A percentile compares a stretch with the other conserved stretches of the same genome.
Evolutionary conservation across 208 protist genomes (phyloP).

Genomic region (Leptomonas seymouri): DNA sequence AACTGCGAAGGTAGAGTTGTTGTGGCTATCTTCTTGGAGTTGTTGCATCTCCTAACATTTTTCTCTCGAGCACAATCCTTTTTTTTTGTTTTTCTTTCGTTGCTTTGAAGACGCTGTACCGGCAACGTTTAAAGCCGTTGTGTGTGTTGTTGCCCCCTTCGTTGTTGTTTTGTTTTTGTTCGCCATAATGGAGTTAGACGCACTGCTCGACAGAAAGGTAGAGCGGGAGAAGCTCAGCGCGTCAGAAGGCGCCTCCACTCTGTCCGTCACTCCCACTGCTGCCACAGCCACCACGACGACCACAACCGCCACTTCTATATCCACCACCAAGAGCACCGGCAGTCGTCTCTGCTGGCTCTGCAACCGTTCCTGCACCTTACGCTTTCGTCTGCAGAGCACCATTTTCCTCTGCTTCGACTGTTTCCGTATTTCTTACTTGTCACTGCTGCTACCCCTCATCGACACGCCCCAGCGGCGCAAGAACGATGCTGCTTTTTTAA

Average conservation of each 20-base stretch:
- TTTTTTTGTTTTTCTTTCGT: background rate
- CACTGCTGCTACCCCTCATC: slow-evolving; percentile 57
- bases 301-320: background rate
- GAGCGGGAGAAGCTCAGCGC: slow-evolving; percentile 37
- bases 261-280: background rate
- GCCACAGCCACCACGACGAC: slow-evolving; percentile 1
- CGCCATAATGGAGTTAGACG: slow-evolving; percentile 34
- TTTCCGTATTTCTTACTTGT: slow-evolving; percentile 59
- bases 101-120: too few species aligned
- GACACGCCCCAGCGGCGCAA: slow-evolving; percentile 47
- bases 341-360: slow-evolving; percentile 69
- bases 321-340: background rate
- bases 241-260: background rate
- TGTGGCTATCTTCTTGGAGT: too few species aligned
- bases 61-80: background rate
- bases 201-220: slow-evolving; percentile 42
- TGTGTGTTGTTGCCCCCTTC: background rate
- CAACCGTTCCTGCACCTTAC: slow-evolving; percentile 29
- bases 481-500: slow-evolving; percentile 44
- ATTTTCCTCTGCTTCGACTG: slow-evolving; percentile 73
- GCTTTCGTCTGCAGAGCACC: slow-evolving; percentile 43
- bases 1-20: too few species aligned
- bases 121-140: background rate
- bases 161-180: slow-evolving; percentile 3
- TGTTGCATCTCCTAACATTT: too few species aligned